A percentile compares a stretch with the other conserved stretches of the same genome.
phyloP scores from a whole-genome alignment of 2,329 filamentous ascomycete species.

The Akanthomyces lecanii region DNA sequence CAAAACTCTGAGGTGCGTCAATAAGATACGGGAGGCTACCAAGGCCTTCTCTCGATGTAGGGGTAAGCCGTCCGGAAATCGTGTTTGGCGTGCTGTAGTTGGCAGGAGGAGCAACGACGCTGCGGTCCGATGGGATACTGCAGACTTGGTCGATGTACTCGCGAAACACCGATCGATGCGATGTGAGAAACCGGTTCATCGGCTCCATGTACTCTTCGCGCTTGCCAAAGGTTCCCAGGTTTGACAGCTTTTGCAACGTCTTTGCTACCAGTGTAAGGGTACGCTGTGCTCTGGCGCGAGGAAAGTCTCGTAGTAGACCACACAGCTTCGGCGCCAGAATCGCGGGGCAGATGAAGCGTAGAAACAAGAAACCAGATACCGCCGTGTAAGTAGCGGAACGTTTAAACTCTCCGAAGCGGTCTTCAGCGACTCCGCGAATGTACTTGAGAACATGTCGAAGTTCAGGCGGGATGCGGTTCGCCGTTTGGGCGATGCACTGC shows the following conservation, averaged over 20 bases:
- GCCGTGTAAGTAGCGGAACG: conserved; percentile 89
- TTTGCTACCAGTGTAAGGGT: conserved; percentile 92
- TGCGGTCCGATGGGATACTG: conserved; percentile 69
- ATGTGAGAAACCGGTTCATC: conserved; percentile 83
- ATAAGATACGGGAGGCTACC: conserved; percentile 90
- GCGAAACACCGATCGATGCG: conserved; percentile 76
- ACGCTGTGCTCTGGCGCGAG: conserved; percentile 74
- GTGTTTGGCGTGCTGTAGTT: conserved; percentile 91
- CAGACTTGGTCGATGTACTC: conserved; percentile 84
- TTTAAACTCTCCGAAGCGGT: conserved; percentile 89
- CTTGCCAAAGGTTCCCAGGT: conserved; percentile 85
- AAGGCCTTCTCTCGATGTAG: conserved; percentile 82
- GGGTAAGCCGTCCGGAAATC: conserved; percentile 77
- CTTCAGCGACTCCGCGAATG: conserved; percentile 85
- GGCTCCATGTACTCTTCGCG: conserved; percentile 99
- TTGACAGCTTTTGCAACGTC: conserved; percentile 83
- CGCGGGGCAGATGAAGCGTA: conserved; percentile 94
- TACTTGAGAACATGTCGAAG: conserved; percentile 84
- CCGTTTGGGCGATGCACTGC: conserved; percentile 75
- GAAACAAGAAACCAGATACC: conserved; percentile 89
- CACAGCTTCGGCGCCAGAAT: conserved; percentile 94
- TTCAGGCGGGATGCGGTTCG: conserved; percentile 71
- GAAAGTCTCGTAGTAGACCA: conserved; percentile 77
- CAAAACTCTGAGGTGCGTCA: conserved; percentile 81
- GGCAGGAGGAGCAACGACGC: conserved; percentile 63